Conservation (phyloP, 345 rosid genomes). For the Melaleuca alternifolia region DNA sequence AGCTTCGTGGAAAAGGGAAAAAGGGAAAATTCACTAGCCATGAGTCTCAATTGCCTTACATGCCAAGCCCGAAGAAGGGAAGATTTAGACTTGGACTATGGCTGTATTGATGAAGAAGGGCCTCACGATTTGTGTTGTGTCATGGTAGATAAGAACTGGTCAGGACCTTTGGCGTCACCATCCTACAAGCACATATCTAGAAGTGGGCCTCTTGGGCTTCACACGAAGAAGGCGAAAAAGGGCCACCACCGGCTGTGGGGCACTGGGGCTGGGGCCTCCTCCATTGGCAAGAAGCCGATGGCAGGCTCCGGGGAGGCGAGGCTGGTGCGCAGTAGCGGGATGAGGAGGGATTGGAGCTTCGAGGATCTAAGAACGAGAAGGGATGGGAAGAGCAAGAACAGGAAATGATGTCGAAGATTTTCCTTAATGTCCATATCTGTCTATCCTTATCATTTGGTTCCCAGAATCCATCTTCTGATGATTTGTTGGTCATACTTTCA, state of each 20-base stretch:
- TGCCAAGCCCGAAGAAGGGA: neutral
- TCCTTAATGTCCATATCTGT: neutral
- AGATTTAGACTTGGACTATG: neutral
- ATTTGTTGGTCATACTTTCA: neutral
- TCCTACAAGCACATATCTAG: constrained; percentile 11
- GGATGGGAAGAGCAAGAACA: neutral
- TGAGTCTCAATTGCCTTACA: neutral
- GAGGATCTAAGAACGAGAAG: constrained; percentile 39
- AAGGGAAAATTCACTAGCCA: neutral
- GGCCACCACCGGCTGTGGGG: constrained; percentile 14
- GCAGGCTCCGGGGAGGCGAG: constrained; percentile 28
- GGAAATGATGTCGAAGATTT: neutral
- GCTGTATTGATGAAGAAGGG: neutral
- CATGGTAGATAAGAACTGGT: constrained; percentile 28
- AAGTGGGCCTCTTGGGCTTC: neutral
- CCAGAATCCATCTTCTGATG: neutral
- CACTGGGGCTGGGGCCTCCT: constrained; percentile 16
- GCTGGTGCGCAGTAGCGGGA: constrained; percentile 70
- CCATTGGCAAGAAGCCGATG: constrained; percentile 6
- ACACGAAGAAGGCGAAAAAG: constrained; percentile 16
- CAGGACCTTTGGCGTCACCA: constrained; percentile 21
- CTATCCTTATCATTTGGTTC: neutral
- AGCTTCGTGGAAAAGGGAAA: neutral
- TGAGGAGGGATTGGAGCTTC: constrained; percentile 96
- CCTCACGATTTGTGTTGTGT: neutral